Base-by-base conservation (phyloP, 805 yeast genomes). In the Sugiyamaella qingdaonensis region DNA sequence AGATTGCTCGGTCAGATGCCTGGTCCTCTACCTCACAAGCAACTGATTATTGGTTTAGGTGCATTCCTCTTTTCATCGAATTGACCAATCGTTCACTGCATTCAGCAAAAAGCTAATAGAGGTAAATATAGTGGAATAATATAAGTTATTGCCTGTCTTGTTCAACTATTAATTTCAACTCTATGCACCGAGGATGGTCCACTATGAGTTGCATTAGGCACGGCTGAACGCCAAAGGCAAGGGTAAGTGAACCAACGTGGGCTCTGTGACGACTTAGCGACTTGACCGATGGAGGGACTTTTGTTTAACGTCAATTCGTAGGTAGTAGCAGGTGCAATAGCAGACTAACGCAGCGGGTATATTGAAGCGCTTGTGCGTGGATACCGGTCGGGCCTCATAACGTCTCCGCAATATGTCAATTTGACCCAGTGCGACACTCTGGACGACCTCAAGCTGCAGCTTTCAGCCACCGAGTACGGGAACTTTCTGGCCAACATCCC, bases 311-410 rank as follows among this genome's bases (percentile, higher is more conserved):
- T 90, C 58, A 91, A 92, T 66, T 76, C 76, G 72, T 68, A 68
- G 48, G 70, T 61, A 27, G 34, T 9, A n/a, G 21, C 10, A 11
- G 35, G 16, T 16, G 16, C 19, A 7, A n/a, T 2, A 2, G 47
- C 2, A 2, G 29, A 27, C 48, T 45, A 45, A 45, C 48, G 9
- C 49, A 67, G 78, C 68, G 99, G 99, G 19, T 94, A 79, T 73
- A 79, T 94, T 61, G 99, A 94, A 72, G 99, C 92, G 44, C 80
- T 95, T 33, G 95, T 92, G 41, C 84, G 99, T 65, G 99, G 99
- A 19, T 88, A 91, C 76, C 82, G 91, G 65, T 83, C 86, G 54
- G 96, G 96, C 0, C 76, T 94, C 27, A 69, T 94, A 48, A 80
- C 85, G 10, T 71, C 80, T 32, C 81, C 85, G 61, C 97, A 91